Evolutionary conservation across 106 monocot species (phyloP).

Genomic region (Triglochin maritima): DNA sequence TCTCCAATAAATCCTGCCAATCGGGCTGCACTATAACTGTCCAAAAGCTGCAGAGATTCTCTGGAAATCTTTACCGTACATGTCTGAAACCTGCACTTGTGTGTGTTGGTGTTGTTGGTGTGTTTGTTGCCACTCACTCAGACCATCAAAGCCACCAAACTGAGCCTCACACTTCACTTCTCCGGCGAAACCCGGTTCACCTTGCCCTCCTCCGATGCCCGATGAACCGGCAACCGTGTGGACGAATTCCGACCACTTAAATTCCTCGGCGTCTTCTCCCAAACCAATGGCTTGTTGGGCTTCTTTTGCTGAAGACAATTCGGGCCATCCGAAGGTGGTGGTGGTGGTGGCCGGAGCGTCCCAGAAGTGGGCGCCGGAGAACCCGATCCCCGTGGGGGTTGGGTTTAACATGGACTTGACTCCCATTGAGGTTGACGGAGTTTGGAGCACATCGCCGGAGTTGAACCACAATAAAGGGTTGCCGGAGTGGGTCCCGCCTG

Average conservation of each 20-base stretch:
- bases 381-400: neutral
- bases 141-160: constrained; percentile 25
- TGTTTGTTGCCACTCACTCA: constrained; percentile 31
- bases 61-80: constrained; percentile 64
- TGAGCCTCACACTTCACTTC: constrained; percentile 37
- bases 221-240: constrained; percentile 7
- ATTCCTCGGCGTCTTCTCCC: constrained; percentile 7
- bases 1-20: too few species aligned
- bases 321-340: neutral
- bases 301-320: neutral
- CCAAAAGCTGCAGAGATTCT: constrained; percentile 39
- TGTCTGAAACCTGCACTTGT: constrained; percentile 25
- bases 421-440: constrained; percentile 11
- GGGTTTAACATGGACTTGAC: constrained; percentile 16
- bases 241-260: constrained; percentile 21
- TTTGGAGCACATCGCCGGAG: neutral
- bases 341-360: neutral
- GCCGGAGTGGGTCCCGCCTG: neutral
- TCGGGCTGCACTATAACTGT: constrained; percentile 32
- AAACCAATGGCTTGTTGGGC: neutral
- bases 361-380: constrained; percentile 11
- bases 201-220: constrained; percentile 15
- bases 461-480: constrained; percentile 35
- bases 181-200: constrained; percentile 18
- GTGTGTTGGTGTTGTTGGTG: constrained; percentile 9